Conservation (phyloP, 179 eudicot species). For the Silene noctiflora region DNA sequence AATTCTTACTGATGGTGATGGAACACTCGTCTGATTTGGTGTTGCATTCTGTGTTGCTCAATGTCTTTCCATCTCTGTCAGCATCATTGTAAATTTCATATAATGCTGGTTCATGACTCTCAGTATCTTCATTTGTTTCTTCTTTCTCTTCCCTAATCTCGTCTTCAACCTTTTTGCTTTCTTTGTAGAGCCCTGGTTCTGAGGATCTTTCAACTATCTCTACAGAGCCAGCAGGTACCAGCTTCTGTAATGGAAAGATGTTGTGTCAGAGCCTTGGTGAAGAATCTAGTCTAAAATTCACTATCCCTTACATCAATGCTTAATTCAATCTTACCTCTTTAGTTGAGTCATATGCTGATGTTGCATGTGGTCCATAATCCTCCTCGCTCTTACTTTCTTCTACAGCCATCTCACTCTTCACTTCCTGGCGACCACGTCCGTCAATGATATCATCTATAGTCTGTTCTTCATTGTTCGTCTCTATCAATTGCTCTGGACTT, state of each 20-base stretch:
- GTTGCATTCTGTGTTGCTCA: constrained; percentile 1
- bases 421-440: neutral
- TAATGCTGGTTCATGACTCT: neutral
- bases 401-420: neutral
- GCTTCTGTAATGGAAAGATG: neutral
- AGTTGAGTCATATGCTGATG: neutral
- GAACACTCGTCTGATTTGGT: neutral
- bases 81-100: neutral
- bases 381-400: neutral
- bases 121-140: neutral
- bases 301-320: neutral
- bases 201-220: neutral
- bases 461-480: neutral
- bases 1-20: neutral
- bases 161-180: neutral
- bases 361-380: neutral
- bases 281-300: too few species aligned
- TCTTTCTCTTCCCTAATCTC: neutral
- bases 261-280: neutral
- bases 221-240: neutral
- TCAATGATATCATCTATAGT: neutral
- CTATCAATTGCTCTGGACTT: neutral
- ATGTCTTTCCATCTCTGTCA: neutral
- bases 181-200: neutral
- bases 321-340: neutral